A percentile compares a stretch with the other conserved stretches of the same genome.
Conservation (phyloP, 257 asterid species). For the Gentiana macrophylla region DNA sequence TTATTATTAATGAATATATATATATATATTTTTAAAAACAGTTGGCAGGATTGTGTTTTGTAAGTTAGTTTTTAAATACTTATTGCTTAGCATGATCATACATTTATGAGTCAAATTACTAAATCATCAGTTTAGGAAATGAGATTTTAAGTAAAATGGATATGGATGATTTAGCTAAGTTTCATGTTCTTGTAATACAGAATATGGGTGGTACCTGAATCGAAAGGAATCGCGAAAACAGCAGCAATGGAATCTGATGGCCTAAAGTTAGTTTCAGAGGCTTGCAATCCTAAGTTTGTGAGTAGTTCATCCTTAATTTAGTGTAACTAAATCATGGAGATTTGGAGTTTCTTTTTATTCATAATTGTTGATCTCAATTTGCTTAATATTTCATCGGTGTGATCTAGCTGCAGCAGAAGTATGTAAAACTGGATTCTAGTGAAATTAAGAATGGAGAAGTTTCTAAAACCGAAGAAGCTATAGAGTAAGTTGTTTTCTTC, state of each 20-base stretch:
- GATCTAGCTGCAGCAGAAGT: constrained; percentile 33
- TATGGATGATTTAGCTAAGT: constrained; percentile 1
- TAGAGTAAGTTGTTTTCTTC: constrained; percentile 38
- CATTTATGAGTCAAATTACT: not conserved
- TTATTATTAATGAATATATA: too few relatives aligned
- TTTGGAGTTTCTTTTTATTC: not conserved
- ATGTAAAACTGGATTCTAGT: constrained; percentile 39
- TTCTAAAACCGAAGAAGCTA: constrained; percentile 42
- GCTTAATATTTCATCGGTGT: not conserved
- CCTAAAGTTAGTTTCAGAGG: constrained; percentile 65
- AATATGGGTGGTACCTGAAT: constrained; percentile 51
- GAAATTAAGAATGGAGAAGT: constrained; percentile 38
- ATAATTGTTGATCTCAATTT: not conserved
- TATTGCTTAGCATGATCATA: not conserved
- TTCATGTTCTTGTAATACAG: constrained; percentile 23
- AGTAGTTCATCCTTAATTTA: constrained; percentile 20
- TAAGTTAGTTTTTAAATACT: not conserved
- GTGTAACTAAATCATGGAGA: not conserved
- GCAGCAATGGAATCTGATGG: constrained; percentile 54
- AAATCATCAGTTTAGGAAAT: too few relatives aligned
- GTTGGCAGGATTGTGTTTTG: not conserved
- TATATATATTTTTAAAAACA: too few relatives aligned
- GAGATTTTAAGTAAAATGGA: not conserved
- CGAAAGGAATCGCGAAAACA: constrained; percentile 53
- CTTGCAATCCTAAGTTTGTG: constrained; percentile 60